Base-by-base conservation (phyloP, 2,329 filamentous ascomycete genomes). In the Phyllosticta citribraziliensis region DNA sequence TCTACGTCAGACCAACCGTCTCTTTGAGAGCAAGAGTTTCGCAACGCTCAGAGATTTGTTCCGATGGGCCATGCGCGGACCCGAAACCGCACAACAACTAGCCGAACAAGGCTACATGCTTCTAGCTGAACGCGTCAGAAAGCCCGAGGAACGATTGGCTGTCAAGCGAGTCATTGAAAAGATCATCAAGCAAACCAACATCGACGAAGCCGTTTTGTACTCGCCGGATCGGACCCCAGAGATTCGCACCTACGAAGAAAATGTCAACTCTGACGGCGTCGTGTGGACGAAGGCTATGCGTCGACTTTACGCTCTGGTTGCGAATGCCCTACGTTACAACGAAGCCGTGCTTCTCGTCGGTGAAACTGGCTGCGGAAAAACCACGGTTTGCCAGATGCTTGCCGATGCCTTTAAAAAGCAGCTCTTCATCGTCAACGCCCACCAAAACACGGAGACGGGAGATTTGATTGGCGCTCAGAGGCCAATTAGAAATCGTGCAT, bases 11-110 rank as follows among this genome's bases (percentile, higher is more conserved):
- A 91, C 92, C 22, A 93, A 86, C 69, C 82, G 95, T 53, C 78
- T 99, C 5, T 99, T 99, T 70, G 95, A 99, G 76, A 91, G 97
- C 69, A 96, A 96, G 74, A 94, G 93, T 71, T 99, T 99, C 73
- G 94, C 95, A 1, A 99, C 94, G 1, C 79, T 99, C 54, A 84
- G 94, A 81, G 94, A 99, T 73, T 79, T 99, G 47, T 99, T 99
- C 70, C 83, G 94, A 66, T 99, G 94, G 94, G 93, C 94, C 3
- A 77, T 95, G 61, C 84, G 94, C 67, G 84, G 86, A 61, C 91
- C 91, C 0, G 89, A 96, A 65, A 90, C 87, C 27, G 85, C 92
- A 11, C 88, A 97, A 65, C 87, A 97, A 65, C 85, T 99, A 62
- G 94, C 94, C 1, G 81, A 86, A 12, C 93, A 99, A 72, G 94